Conservation (phyloP, 352 stramenopile genomes). For the Phytophthora citrophthora region DNA sequence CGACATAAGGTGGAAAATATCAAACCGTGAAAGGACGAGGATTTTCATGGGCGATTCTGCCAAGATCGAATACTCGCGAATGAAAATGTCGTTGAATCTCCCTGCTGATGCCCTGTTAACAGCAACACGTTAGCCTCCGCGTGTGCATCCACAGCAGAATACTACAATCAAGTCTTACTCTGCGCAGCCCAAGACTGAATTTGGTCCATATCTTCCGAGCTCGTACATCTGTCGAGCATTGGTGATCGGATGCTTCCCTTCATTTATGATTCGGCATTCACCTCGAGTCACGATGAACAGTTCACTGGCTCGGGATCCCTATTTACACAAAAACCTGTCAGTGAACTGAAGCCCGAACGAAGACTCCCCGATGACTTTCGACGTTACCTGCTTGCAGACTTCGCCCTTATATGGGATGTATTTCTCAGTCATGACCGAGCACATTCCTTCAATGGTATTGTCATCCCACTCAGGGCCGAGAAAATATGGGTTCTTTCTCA, state of each 20-base stretch:
- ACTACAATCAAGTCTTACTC: constrained; percentile 52
- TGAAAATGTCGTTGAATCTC: constrained; percentile 83
- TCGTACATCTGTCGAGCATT: constrained; percentile 66
- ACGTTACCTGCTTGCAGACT: constrained; percentile 76
- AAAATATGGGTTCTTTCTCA: constrained; percentile 82
- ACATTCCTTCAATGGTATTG: constrained; percentile 87
- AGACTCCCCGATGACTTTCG: background rate
- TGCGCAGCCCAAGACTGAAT: constrained; percentile 79
- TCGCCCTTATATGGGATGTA: constrained; percentile 72
- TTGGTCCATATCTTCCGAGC: constrained; percentile 72
- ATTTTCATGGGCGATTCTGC: constrained; percentile 79
- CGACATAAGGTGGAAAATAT: constrained; percentile 87
- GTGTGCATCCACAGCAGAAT: no score
- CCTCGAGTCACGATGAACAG: constrained; percentile 80
- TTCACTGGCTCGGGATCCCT: constrained; percentile 74
- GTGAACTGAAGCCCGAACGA: background rate
- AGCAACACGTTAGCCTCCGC: background rate
- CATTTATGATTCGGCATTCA: constrained; percentile 77
- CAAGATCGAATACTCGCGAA: constrained; percentile 79
- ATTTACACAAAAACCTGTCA: background rate
- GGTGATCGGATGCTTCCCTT: constrained; percentile 80
- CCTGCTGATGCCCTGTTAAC: constrained; percentile 67
- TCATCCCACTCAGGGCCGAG: constrained; percentile 80
- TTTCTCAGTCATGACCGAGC: constrained; percentile 86
- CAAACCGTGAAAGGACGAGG: constrained; percentile 83